phyloP scores from a whole-genome alignment of 1,139 yeast genomes.

The Pichia terricola region DNA sequence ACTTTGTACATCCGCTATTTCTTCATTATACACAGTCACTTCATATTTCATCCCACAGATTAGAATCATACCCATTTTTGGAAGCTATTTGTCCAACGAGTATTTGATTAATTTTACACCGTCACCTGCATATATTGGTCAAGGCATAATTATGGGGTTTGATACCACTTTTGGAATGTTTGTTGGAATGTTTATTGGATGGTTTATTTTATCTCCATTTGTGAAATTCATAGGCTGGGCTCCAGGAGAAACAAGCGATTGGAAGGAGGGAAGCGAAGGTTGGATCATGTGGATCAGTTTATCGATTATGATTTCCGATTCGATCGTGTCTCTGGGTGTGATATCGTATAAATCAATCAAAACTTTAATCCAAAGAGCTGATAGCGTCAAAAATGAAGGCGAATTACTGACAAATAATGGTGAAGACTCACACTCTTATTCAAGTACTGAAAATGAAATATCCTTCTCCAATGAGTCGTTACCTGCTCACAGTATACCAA shows the following conservation, averaged over 20 bases:
- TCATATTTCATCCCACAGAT: conserved; percentile 69
- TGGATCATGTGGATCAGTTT: conserved; percentile 95
- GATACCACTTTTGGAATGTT: conserved; percentile 89
- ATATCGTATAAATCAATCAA: conserved; percentile 40
- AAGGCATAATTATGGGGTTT: conserved; percentile 94
- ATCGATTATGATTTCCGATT: conserved; percentile 90
- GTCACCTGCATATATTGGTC: conserved; percentile 95
- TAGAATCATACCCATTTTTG: conserved; percentile 67
- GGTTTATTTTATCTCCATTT: conserved; percentile 83
- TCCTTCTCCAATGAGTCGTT: neutral
- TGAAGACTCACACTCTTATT: conserved; percentile 5
- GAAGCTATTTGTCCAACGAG: conserved; percentile 46
- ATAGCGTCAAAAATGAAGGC: conserved; percentile 3
- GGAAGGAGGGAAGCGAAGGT: conserved; percentile 92
- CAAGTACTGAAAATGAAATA: conserved; percentile 5
- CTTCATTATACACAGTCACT: conserved; percentile 62
- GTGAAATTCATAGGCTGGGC: conserved; percentile 74
- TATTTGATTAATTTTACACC: conserved; percentile 89
- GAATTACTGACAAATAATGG: neutral
- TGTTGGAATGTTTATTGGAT: conserved; percentile 80
- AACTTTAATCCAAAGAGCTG: neutral
- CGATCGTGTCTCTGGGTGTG: conserved; percentile 69
- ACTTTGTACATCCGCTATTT: conserved; percentile 49
- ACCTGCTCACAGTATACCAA: neutral
- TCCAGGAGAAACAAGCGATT: conserved; percentile 79